Percentiles rank a stretch among this genome's conserved stretches.
These are phyloP conservation scores for Trametes polyzona DNA, from an alignment of 1,284 basidiomycete genomes.

Conservation along the genomic window DNA sequence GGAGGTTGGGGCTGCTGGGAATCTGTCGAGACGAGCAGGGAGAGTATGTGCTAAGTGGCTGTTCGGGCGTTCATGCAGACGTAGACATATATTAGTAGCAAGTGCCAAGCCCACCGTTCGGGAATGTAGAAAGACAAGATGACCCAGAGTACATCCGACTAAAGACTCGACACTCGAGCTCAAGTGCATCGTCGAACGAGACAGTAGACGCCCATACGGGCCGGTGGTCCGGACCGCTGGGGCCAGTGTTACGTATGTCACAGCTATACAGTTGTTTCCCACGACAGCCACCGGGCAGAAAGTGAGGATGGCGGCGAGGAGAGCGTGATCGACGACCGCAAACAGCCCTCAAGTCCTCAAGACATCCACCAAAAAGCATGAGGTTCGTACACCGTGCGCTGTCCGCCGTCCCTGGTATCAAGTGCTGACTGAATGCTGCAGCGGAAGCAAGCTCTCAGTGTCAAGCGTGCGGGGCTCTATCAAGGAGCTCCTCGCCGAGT, in stretches of 20 bases:
- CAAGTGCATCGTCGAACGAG: too few species aligned
- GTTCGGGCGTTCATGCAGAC: too few species aligned
- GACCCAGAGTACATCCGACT: too few species aligned
- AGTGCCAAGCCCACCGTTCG: too few species aligned
- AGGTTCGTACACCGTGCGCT: constrained; percentile 24
- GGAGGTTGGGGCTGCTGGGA: background rate
- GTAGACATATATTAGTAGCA: too few species aligned
- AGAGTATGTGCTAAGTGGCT: background rate
- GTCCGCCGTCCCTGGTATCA: background rate
- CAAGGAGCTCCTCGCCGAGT: constrained; percentile 79
- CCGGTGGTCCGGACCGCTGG: too few species aligned
- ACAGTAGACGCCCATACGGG: too few species aligned
- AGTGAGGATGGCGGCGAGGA: constrained; percentile 7
- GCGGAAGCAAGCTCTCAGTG: constrained; percentile 85
- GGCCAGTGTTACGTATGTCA: constrained; percentile 1
- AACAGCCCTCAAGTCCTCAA: constrained; percentile 26
- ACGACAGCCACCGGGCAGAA: constrained; percentile 15
- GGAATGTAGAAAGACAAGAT: too few species aligned
- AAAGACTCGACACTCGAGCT: too few species aligned
- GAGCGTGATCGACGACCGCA: constrained; percentile 3
- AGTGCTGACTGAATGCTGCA: constrained; percentile 5
- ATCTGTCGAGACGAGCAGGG: background rate
- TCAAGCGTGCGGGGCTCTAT: constrained; percentile 98
- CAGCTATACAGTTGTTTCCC: constrained; percentile 27
- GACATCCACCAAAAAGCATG: constrained; percentile 31